Conservation (phyloP, 2,329 filamentous ascomycete genomes). For the Aaosphaeria arxii region DNA sequence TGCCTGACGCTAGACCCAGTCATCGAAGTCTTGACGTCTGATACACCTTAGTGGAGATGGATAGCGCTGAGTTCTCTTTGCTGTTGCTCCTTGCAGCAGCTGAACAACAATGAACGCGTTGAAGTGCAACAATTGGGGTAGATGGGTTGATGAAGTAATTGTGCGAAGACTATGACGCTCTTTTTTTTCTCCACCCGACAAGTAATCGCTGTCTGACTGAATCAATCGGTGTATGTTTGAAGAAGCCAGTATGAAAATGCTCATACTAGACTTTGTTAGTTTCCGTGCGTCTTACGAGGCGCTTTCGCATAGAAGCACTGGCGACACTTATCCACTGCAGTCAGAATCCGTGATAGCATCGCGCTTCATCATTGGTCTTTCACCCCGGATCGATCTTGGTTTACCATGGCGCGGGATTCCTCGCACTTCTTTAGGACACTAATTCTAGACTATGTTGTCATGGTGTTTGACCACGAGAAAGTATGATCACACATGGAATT, state of each 20-base stretch:
- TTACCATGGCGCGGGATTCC: not conserved
- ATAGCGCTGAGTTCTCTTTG: not conserved
- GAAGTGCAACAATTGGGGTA: too few species aligned
- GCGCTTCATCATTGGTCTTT: too few species aligned
- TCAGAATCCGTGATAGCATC: too few species aligned
- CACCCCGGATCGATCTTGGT: too few species aligned
- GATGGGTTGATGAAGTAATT: not conserved
- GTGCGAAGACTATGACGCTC: not conserved
- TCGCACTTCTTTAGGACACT: not conserved
- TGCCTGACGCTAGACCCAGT: constrained; percentile 2
- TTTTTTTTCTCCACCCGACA: not conserved
- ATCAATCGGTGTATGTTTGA: too few species aligned
- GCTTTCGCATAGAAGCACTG: too few species aligned
- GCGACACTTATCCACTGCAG: too few species aligned
- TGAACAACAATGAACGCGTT: too few species aligned
- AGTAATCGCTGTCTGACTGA: not conserved
- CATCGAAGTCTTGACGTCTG: constrained; percentile 3
- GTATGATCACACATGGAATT: not conserved
- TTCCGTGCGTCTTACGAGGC: too few species aligned
- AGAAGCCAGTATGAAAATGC: too few species aligned
- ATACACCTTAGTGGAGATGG: not conserved
- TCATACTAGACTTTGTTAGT: too few species aligned
- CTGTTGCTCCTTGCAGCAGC: not conserved
- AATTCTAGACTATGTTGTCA: not conserved
- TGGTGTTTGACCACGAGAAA: not conserved